A percentile compares a stretch with the other conserved stretches of the same genome.
Conservation (phyloP, 78 protist species). For the Polysphondylium violaceum region DNA sequence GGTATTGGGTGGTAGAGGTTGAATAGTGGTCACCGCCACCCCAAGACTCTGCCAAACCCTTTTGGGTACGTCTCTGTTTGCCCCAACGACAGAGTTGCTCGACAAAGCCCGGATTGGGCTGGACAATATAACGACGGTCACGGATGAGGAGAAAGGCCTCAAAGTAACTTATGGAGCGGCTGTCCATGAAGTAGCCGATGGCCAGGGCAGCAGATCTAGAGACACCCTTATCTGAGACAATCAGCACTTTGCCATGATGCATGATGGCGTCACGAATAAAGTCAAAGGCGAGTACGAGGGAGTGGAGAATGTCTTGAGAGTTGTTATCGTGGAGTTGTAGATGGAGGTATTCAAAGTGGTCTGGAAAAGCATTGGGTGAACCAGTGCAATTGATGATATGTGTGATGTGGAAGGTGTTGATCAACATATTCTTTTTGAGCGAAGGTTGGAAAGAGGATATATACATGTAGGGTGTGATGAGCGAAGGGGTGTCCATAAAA, state of each 20-base stretch:
- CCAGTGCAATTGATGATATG: constrained; percentile 74
- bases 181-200: constrained; percentile 71
- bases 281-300: constrained; percentile 39
- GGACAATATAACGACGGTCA: constrained; percentile 69
- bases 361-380: constrained; percentile 78
- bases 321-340: constrained; percentile 58
- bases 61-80: constrained; percentile 62
- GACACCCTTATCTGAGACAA: constrained; percentile 67
- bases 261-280: constrained; percentile 73
- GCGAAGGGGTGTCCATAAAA: constrained; percentile 53
- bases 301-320: constrained; percentile 53
- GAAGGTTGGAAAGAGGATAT: constrained; percentile 69
- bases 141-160: constrained; percentile 76
- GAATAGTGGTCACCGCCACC: constrained; percentile 32
- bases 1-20: constrained; percentile 40
- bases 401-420: constrained; percentile 53
- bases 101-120: constrained; percentile 72
- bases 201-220: constrained; percentile 75
- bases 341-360: constrained; percentile 58
- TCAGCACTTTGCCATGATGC: constrained; percentile 60
- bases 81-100: constrained; percentile 84
- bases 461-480: constrained; percentile 59
- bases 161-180: constrained; percentile 70
- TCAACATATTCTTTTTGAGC: constrained; percentile 56
- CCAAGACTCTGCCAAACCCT: constrained; percentile 69